Evolutionary conservation across 441 rosid genomes (phyloP).

Genomic region (Populus trichocarpa): DNA sequence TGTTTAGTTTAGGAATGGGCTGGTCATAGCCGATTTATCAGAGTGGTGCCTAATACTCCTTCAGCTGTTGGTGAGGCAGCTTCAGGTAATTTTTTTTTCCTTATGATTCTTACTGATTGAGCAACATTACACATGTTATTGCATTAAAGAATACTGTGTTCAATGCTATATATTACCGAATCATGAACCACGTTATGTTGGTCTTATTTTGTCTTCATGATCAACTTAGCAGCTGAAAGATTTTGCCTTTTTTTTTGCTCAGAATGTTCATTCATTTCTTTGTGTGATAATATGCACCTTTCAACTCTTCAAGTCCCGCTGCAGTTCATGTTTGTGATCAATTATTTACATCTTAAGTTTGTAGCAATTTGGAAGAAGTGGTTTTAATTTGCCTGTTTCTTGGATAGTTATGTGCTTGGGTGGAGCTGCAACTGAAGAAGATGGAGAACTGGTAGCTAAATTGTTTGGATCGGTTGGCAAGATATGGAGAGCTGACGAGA

Average conservation of each 20-base stretch:
- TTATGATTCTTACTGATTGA: neutral
- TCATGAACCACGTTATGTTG: neutral
- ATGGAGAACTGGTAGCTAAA: constrained; percentile 61
- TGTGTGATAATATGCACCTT: neutral
- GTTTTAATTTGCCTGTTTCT: constrained; percentile 17
- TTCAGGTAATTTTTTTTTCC: constrained; percentile 40
- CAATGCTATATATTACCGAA: neutral
- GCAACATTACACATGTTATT: neutral
- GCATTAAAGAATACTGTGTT: neutral
- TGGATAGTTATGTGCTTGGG: constrained; percentile 74
- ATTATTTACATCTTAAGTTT: neutral
- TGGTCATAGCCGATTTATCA: constrained; percentile 68
- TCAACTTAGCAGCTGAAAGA: neutral
- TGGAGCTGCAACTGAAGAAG: constrained; percentile 65
- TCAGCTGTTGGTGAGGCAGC: constrained; percentile 86
- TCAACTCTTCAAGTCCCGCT: neutral
- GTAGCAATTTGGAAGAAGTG: neutral
- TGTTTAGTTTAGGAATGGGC: constrained; percentile 67
- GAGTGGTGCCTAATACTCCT: constrained; percentile 95
- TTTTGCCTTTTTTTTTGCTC: neutral
- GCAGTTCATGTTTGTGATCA: neutral
- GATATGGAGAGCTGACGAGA: constrained; percentile 83
- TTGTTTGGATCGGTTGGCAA: constrained; percentile 83
- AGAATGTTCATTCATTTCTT: neutral
- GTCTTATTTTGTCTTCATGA: neutral